Base-by-base conservation (phyloP, 176 grass and related monocot genomes). In the Thinopyrum elongatum region DNA sequence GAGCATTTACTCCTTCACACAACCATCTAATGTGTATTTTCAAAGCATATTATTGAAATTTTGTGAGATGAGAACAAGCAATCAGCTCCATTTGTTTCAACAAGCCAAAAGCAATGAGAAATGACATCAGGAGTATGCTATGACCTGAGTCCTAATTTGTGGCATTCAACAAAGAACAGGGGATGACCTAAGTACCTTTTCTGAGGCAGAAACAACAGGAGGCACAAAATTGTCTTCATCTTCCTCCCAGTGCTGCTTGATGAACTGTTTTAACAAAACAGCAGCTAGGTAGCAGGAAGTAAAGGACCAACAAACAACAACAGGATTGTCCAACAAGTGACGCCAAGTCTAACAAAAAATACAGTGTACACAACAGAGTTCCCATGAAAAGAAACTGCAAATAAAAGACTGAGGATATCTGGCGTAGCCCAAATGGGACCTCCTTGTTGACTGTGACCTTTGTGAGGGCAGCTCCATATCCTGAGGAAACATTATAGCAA, bases 221-320 rank as follows among this genome's bases (percentile, higher is more conserved):
- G 89, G 96, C 34, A 95, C 79, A 35, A 98, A 98, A 83, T 95
- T 95, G 26, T 98, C 96, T 82, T 98, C 93, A 15, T 91, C 88
- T 80, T 94, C 91, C 77, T 95, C 91, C 96, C 96, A 98, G 78
- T 98, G 96, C 58, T 94, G 91, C 86, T 94, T 95, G 63, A 98
- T 98, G 83, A 94, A 98, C 84, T 98, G 96, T 86, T 95, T 98
- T 79, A 98, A 84, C 79, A 98, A 92, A 58, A 98, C 96, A 26
- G 96, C 96, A 78, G 96, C 93, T 31, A 98, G 86, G 96, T 98
- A 47, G 58, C 29, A 59, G 55, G 74, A 85, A 46, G 85, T 98
- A 35, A 98, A 98, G 86, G 88, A 70, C 38, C 36, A 84, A 84
- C 80, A 36, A 81, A 82, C 55, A 78, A 76, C 9, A 67, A 59